A percentile compares a stretch with the other conserved stretches of the same genome.
Conservation (phyloP, 2,329 filamentous ascomycete genomes). For the Peltaster fructicola region DNA sequence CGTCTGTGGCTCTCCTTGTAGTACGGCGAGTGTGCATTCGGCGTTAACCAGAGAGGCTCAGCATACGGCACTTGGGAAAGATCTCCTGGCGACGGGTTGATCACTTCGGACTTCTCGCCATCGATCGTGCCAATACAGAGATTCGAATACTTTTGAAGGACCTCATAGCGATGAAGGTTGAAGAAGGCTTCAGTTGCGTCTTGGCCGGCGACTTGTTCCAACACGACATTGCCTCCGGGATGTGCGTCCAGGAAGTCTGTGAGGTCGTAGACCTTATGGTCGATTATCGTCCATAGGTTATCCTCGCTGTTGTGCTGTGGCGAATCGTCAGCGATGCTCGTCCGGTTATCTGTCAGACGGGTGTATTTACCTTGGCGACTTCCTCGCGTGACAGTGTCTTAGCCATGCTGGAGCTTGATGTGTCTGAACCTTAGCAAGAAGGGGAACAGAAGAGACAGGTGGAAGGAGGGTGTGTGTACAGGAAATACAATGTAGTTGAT, state of each 20-base stretch:
- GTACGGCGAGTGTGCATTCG: slow-evolving; percentile 62
- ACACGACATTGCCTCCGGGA: slow-evolving; percentile 63
- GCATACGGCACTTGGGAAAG: slow-evolving; percentile 65
- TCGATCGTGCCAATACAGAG: slow-evolving; percentile 60
- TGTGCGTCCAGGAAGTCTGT: slow-evolving; percentile 74
- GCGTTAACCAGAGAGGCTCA: slow-evolving; percentile 67
- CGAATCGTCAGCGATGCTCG: background rate
- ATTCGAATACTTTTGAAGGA: slow-evolving; percentile 60
- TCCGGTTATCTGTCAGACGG: background rate
- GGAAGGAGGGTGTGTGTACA: too few relatives aligned
- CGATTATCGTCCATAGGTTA: slow-evolving; percentile 68
- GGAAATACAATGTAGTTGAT: too few relatives aligned
- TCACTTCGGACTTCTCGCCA: slow-evolving; percentile 57
- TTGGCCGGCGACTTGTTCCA: slow-evolving; percentile 61
- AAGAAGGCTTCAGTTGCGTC: slow-evolving; percentile 76
- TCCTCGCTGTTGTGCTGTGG: slow-evolving; percentile 52
- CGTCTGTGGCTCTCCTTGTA: slow-evolving; percentile 57
- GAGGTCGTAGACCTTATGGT: slow-evolving; percentile 74
- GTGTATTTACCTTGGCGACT: slow-evolving; percentile 10
- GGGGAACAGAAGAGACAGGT: too few relatives aligned
- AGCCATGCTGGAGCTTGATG: slow-evolving; percentile 12
- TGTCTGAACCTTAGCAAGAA: too few relatives aligned
- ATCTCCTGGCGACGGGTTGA: slow-evolving; percentile 51
- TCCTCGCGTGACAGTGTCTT: slow-evolving; percentile 13
- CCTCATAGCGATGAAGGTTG: slow-evolving; percentile 81